Percentiles rank a stretch among this genome's conserved stretches.
Conservation (phyloP, 2,329 filamentous ascomycete genomes). For the Phoma sp. region DNA sequence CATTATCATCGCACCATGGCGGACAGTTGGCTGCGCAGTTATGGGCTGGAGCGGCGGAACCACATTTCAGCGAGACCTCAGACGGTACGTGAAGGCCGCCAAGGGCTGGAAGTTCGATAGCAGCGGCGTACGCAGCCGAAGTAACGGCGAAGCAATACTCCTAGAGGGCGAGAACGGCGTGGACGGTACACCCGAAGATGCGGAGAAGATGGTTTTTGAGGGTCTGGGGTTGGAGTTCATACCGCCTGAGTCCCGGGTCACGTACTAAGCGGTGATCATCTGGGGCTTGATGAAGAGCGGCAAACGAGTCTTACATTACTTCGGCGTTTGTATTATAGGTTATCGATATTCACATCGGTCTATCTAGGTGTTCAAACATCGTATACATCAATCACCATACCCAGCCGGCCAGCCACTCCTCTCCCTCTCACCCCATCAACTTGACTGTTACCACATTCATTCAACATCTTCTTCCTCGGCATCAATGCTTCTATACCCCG, state of each 20-base stretch:
- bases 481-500: background rate
- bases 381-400: no score
- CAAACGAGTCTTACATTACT: no score
- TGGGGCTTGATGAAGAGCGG: no score
- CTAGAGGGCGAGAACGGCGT: conserved; percentile 61
- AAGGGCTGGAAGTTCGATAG: conserved; percentile 87
- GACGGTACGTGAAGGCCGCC: conserved; percentile 77
- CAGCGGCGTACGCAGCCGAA: conserved; percentile 77
- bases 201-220: conserved; percentile 81
- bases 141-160: conserved; percentile 75
- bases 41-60: conserved; percentile 88
- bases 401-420: background rate
- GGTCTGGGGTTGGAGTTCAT: conserved; percentile 68
- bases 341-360: background rate
- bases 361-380: background rate
- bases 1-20: conserved; percentile 90
- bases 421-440: no score
- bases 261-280: conserved; percentile 43
- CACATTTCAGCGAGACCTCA: conserved; percentile 87
- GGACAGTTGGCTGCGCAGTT: conserved; percentile 85
- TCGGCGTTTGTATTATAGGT: no score
- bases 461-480: background rate
- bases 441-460: no score
- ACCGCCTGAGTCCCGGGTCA: conserved; percentile 55
- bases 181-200: conserved; percentile 68